Evolutionary conservation across 345 rosid species (phyloP), one percentile per base, ranked within the genome.

Genomic region (Moricandia arvensis): DNA sequence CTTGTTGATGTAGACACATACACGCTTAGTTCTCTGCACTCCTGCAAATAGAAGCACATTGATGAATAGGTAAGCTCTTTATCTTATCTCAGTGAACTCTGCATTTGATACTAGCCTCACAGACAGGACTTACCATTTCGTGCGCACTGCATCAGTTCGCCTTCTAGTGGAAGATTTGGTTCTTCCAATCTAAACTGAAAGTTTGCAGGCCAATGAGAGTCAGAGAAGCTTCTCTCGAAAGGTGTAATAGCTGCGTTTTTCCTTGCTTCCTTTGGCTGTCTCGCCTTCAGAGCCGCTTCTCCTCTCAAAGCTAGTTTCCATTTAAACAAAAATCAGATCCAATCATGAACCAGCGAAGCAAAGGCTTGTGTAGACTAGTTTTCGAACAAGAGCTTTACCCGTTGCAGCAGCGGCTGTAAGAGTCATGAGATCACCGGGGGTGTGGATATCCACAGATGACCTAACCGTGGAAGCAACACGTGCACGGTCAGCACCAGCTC

Each of bases 381-480:
- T 43, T 8, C 12, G 15, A 62, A 59, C 38, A 73, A 29, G 4
- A 4, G 15, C 21, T 57, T n/a, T 83, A 91, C 98, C 97, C 64
- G 97, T 94, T 59, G 95, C 97, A 21, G 98, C 97, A 24, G 97
- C 91, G 6, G 98, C 98, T 59, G 98, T 91, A 17, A 91, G 89
- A 62, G 98, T 94, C 84, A 87, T 79, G 30, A 94, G 90, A 85
- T 94, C 96, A 38, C 98, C 90, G 0, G 98, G 87, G 70, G 85
- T 85, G 26, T 79, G 89, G 49, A 91, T 82, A 69, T 91, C 98
- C 16, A 94, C 86, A 7, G 95, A 93, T 69, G 98, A 94, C 66
- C 85, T 84, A 21, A 91, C 91, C 6, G 83, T 87, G 31, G 90
- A 80, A 75, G 90, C 87, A 47, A 93, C 78, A 29, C 83, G 91